These are phyloP conservation scores for Ophiosphaerella herpotricha DNA, from an alignment of 2,329 filamentous ascomycete species.

Conservation along the genomic window DNA sequence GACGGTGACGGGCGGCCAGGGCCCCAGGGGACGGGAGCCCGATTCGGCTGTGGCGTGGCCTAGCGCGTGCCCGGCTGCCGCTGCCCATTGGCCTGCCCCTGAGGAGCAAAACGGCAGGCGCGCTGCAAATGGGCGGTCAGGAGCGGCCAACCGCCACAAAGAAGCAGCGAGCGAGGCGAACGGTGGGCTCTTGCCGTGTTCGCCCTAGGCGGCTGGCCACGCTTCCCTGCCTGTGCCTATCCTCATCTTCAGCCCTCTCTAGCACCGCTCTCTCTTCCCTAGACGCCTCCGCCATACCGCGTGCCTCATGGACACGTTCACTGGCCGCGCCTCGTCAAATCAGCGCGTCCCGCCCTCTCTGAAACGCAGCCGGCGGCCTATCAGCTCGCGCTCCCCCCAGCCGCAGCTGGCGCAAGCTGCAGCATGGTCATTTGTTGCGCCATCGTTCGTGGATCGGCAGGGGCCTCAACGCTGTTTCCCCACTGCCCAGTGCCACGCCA, in stretches of 20 bases:
- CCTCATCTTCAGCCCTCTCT: neutral
- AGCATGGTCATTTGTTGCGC: constrained; percentile 5
- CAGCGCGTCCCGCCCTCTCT: neutral
- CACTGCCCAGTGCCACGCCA: constrained; percentile 7
- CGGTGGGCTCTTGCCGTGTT: too few species aligned
- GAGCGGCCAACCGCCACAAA: neutral
- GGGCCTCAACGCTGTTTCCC: neutral
- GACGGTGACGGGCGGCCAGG: constrained; percentile 1
- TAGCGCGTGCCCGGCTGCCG: neutral
- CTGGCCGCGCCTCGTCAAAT: too few species aligned
- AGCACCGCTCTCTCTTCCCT: too few species aligned
- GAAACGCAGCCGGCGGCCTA: constrained; percentile 2
- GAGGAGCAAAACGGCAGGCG: constrained; percentile 9
- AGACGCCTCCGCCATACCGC: too few species aligned
- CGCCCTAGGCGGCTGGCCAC: too few species aligned
- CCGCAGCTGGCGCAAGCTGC: constrained; percentile 9
- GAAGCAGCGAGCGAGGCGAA: too few species aligned
- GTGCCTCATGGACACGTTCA: too few species aligned
- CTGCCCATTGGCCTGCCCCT: constrained; percentile 19
- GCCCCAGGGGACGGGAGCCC: neutral
- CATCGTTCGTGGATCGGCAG: constrained; percentile 4
- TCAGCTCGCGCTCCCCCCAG: neutral
- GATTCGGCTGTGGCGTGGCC: constrained; percentile 16
- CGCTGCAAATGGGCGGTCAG: constrained; percentile 20
- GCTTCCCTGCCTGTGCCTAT: too few species aligned